A percentile compares a stretch with the other conserved stretches of the same genome.
These are phyloP conservation scores for Argentina anserina DNA, from an alignment of 306 rosid genomes.

Conservation along the genomic window DNA sequence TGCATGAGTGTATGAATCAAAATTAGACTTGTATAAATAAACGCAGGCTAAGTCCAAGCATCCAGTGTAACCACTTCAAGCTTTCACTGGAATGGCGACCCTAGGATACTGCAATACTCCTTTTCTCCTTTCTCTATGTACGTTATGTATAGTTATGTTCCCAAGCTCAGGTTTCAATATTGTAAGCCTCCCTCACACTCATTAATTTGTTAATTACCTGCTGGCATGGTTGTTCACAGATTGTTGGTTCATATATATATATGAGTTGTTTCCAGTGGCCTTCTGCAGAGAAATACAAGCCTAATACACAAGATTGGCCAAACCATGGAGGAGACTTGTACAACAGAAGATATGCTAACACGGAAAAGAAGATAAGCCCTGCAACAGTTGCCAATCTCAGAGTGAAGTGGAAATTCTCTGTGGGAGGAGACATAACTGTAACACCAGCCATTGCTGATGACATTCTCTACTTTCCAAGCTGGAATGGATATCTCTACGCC, in stretches of 20 bases:
- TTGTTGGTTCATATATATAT: background rate
- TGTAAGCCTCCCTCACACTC: conserved; percentile 17
- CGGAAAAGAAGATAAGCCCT: conserved; percentile 49
- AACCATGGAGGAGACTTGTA: conserved; percentile 64
- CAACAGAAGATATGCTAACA: conserved; percentile 56
- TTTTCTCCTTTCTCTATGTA: background rate
- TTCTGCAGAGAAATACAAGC: conserved; percentile 7
- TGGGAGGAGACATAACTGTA: conserved; percentile 51
- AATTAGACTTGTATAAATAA: background rate
- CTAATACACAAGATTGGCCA: conserved; percentile 33
- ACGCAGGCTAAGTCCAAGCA: background rate
- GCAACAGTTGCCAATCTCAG: conserved; percentile 28
- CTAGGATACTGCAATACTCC: background rate
- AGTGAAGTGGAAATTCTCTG: conserved; percentile 51
- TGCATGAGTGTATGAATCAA: background rate
- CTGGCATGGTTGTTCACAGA: background rate
- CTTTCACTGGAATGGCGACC: conserved; percentile 23
- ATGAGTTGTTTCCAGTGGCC: conserved; percentile 4
- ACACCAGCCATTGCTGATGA: conserved; percentile 49
- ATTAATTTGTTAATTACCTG: background rate
- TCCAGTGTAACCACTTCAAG: background rate
- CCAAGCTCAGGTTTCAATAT: conserved; percentile 3
- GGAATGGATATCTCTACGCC: conserved; percentile 59
- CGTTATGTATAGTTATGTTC: background rate
- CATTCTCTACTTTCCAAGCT: conserved; percentile 50